These are phyloP conservation scores for Cryptosporidium viatorum DNA, from an alignment of 169 alveolate species.

Conservation along the genomic window DNA sequence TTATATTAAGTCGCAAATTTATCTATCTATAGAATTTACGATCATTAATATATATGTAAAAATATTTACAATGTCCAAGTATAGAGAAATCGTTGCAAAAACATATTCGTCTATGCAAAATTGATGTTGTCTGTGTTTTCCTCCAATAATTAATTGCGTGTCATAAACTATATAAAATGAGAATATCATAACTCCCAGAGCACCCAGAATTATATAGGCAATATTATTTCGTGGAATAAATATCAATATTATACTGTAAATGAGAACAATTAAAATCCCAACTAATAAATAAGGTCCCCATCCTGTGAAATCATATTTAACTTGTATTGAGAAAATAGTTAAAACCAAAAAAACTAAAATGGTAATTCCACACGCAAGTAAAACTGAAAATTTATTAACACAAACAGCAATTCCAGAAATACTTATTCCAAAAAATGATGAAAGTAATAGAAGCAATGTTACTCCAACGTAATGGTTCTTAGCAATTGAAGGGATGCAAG, in stretches of 20 bases:
- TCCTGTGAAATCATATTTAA: constrained; percentile 86
- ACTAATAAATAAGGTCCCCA: constrained; percentile 78
- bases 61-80: constrained; percentile 89
- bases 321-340: constrained; percentile 84
- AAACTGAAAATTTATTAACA: constrained; percentile 75
- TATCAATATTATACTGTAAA: constrained; percentile 76
- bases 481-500: constrained; percentile 76
- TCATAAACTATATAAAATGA: constrained; percentile 89
- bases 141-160: constrained; percentile 91
- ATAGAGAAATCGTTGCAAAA: constrained; percentile 90
- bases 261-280: constrained; percentile 75
- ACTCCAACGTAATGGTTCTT: constrained; percentile 68
- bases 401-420: constrained; percentile 68
- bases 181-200: constrained; percentile 85
- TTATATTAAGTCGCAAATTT: background rate
- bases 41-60: constrained; percentile 83
- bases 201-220: constrained; percentile 78
- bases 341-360: constrained; percentile 80
- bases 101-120: constrained; percentile 93
- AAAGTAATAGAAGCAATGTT: constrained; percentile 20
- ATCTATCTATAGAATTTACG: constrained; percentile 30
- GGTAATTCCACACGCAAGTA: constrained; percentile 84
- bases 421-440: constrained; percentile 78
- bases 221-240: constrained; percentile 71
- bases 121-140: constrained; percentile 88